phyloP scores from a whole-genome alignment of 306 rosid genomes.

The Cucurbita ficifolia region DNA sequence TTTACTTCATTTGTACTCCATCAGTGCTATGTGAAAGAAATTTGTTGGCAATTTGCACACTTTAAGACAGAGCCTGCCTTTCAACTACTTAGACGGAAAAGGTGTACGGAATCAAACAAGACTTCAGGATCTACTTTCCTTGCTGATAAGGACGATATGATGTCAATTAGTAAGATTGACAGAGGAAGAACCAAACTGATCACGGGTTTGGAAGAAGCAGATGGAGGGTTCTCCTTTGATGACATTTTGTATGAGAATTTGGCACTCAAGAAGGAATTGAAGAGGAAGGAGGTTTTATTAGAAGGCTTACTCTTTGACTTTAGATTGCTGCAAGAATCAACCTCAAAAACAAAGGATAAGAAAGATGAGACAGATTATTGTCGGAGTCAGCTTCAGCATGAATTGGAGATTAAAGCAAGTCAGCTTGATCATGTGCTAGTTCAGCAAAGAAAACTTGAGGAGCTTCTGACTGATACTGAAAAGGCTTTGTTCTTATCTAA shows the following conservation, averaged over 20 bases:
- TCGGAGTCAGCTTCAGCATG: conserved; percentile 46
- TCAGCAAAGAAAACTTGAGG: conserved; percentile 42
- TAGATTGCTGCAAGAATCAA: conserved; percentile 72
- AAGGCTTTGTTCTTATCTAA: conserved; percentile 41
- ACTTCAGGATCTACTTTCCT: conserved; percentile 12
- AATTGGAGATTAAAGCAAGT: conserved; percentile 47
- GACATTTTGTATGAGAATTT: conserved; percentile 30
- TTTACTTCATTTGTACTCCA: conserved; percentile 33
- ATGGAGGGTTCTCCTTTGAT: conserved; percentile 24
- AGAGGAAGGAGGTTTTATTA: conserved; percentile 57
- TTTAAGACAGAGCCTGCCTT: conserved; percentile 13
- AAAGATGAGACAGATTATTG: conserved; percentile 53
- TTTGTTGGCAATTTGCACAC: conserved; percentile 15
- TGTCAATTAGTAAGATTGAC: conserved; percentile 7
- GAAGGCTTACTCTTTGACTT: conserved; percentile 90
- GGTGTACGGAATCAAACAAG: conserved; percentile 5
- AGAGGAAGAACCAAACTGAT: conserved; percentile 13
- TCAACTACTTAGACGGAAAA: conserved; percentile 15
- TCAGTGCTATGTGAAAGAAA: conserved; percentile 32
- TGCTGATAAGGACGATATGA: conserved; percentile 17
- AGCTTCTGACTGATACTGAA: conserved; percentile 39
- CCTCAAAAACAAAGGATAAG: conserved; percentile 59
- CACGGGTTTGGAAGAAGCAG: conserved; percentile 20
- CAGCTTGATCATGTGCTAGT: conserved; percentile 43
- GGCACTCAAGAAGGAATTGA: conserved; percentile 51